phyloP scores from a whole-genome alignment of 2,329 filamentous ascomycete genomes.

The Penicillium psychrosexuale region DNA sequence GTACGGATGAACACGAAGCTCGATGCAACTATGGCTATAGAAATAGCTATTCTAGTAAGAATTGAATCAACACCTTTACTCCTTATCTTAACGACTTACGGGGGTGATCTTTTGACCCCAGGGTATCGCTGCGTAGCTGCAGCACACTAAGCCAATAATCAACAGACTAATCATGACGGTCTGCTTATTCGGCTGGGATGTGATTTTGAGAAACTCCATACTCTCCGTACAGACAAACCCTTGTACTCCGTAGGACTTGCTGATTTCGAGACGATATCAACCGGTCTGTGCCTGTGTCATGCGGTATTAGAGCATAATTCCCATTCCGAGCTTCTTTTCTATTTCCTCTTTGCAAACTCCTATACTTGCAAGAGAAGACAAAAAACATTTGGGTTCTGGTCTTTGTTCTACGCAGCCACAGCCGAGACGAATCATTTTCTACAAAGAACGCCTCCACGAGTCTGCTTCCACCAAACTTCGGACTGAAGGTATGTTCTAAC shows the following conservation, averaged over 20 bases:
- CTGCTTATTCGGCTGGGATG: not conserved
- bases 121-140: not conserved
- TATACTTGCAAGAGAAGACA: not conserved
- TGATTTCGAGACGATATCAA: constrained; percentile 1
- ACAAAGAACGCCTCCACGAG: constrained; percentile 2
- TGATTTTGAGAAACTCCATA: not conserved
- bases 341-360: not conserved
- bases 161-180: not conserved
- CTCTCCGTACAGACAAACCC: not conserved
- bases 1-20: not conserved
- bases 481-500: not conserved
- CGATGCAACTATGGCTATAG: not conserved
- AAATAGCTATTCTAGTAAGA: not conserved
- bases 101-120: not conserved
- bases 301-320: not conserved
- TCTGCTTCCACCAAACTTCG: not conserved
- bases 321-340: not conserved
- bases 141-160: not conserved
- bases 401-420: constrained; percentile 6
- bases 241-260: not conserved
- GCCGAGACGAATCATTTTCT: not conserved
- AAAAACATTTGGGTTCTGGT: not conserved
- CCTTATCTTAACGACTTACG: not conserved
- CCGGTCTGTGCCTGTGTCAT: not conserved
- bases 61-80: not conserved